Conservation (phyloP, 2,329 filamentous ascomycete species). For the Alternaria atra region DNA sequence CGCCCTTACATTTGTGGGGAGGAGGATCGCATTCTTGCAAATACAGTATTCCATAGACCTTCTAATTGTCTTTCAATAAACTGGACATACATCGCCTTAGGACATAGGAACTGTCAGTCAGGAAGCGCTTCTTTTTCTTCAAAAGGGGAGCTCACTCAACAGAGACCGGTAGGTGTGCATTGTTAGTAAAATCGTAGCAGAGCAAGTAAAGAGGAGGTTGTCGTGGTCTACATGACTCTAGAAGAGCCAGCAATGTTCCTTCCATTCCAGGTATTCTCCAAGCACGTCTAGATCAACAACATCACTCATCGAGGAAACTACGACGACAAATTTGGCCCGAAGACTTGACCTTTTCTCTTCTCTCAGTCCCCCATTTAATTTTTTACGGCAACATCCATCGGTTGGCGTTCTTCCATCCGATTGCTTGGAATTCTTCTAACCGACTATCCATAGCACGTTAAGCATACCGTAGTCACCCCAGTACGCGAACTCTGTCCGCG, state of each 20-base stretch:
- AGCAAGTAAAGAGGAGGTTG: not conserved
- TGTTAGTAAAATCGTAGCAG: not conserved
- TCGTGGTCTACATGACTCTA: not conserved
- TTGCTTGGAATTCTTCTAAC: not conserved
- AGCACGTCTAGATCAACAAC: not conserved
- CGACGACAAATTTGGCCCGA: not conserved
- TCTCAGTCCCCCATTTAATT: not conserved
- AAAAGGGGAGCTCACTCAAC: not conserved
- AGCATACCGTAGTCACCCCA: constrained; percentile 3
- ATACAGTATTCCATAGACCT: too few relatives aligned
- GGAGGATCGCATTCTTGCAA: too few relatives aligned
- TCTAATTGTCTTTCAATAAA: too few relatives aligned
- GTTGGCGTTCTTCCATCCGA: not conserved
- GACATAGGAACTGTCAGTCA: too few relatives aligned
- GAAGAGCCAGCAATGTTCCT: not conserved
- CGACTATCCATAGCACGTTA: not conserved
- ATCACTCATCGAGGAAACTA: not conserved
- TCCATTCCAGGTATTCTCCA: not conserved
- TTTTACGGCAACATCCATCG: not conserved
- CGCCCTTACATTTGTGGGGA: too few relatives aligned
- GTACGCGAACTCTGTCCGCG: constrained; percentile 32
- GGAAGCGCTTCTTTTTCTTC: too few relatives aligned
- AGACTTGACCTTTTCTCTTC: not conserved
- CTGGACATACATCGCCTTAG: too few relatives aligned
- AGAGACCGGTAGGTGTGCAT: not conserved